Evolutionary conservation across 371 early-diverging fungal genomes (phyloP).

Genomic region (Circinella umbellata): DNA sequence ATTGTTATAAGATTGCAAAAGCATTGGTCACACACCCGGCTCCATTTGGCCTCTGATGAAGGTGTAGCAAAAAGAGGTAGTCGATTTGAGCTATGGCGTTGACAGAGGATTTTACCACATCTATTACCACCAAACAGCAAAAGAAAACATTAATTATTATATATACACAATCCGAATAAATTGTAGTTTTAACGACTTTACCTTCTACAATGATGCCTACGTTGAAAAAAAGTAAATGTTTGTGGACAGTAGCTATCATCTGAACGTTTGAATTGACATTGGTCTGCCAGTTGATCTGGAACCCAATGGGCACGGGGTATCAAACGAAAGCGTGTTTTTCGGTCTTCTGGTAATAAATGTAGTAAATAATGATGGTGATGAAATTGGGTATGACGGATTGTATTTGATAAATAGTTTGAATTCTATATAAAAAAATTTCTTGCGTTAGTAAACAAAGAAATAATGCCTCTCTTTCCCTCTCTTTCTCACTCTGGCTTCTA

Average conservation of each 20-base stretch:
- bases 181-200: background rate
- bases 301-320: constrained; percentile 42
- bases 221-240: constrained; percentile 38
- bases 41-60: constrained; percentile 32
- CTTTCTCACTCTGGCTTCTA: too few relatives aligned
- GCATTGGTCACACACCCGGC: constrained; percentile 47
- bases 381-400: constrained; percentile 27
- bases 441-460: too few relatives aligned
- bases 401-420: constrained; percentile 4
- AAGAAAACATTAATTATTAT: background rate
- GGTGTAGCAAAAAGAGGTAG: constrained; percentile 38
- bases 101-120: constrained; percentile 46
- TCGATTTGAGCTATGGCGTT: constrained; percentile 43
- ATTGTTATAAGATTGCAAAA: constrained; percentile 34
- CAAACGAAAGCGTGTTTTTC: constrained; percentile 31
- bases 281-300: constrained; percentile 37
- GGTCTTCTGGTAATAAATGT: constrained; percentile 31
- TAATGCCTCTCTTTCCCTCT: too few relatives aligned
- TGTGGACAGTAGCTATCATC: constrained; percentile 8
- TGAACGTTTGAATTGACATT: constrained; percentile 37
- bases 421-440: background rate
- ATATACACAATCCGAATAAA: background rate
- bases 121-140: constrained; percentile 6
- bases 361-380: constrained; percentile 42
- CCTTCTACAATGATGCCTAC: constrained; percentile 52